Percentiles rank a stretch among this genome's conserved stretches.
These are phyloP conservation scores for Candida andamanensis DNA, from an alignment of 805 yeast genomes.

Conservation along the genomic window DNA sequence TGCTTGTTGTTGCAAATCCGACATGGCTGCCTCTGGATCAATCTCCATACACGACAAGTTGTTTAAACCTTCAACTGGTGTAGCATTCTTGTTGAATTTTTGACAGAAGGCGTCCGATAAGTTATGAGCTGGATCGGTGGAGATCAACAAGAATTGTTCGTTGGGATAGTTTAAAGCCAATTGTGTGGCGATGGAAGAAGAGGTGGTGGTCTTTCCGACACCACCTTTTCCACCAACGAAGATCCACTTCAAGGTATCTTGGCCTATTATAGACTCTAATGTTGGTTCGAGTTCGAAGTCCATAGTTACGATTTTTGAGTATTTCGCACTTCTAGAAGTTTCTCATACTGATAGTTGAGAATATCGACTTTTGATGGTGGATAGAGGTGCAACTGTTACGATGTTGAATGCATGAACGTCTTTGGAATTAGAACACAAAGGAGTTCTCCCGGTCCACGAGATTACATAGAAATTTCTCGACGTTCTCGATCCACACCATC, in stretches of 20 bases:
- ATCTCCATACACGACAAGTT: slow-evolving; percentile 97
- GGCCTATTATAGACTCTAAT: slow-evolving; percentile 56
- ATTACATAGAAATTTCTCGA: too few species aligned
- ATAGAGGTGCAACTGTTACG: too few species aligned
- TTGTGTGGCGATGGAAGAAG: slow-evolving; percentile 92
- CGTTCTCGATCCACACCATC: too few species aligned
- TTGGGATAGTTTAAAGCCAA: slow-evolving; percentile 76
- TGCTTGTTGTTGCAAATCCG: slow-evolving; percentile 69
- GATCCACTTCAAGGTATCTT: slow-evolving; percentile 83
- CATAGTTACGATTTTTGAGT: slow-evolving; percentile 19
- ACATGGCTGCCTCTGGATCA: slow-evolving; percentile 91
- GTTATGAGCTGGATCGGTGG: slow-evolving; percentile 98
- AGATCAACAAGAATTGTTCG: slow-evolving; percentile 80
- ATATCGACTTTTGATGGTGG: too few species aligned
- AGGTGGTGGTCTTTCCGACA: slow-evolving; percentile 97
- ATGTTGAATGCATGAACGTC: too few species aligned
- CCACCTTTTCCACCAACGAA: slow-evolving; percentile 99
- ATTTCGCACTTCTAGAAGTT: slow-evolving; percentile 2
- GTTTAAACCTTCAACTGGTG: slow-evolving; percentile 81
- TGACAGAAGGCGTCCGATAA: slow-evolving; percentile 97
- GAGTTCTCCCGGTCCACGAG: too few species aligned
- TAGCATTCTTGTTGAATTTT: slow-evolving; percentile 95
- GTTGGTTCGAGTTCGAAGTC: slow-evolving; percentile 70
- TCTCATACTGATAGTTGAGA: not conserved
- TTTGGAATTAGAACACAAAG: too few species aligned